A percentile compares a stretch with the other conserved stretches of the same genome.
Evolutionary conservation across 129 eudicot genomes (phyloP).

Genomic region (Helianthus annuus): HanXRQr2.0-SUNRISE NC_035437.2:111587630-111588129

Average conservation of each 20-base stretch:
- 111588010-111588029: not conserved
- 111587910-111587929: constrained; percentile 87
- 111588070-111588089: too few species aligned
- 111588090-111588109: too few species aligned
- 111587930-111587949: constrained; percentile 58
- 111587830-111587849: too few species aligned
- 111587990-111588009: not conserved
- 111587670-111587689: constrained; percentile 69
- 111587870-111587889: too few species aligned
- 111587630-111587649: constrained; percentile 45
- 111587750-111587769: constrained; percentile 34
- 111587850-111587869: too few species aligned
- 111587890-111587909: constrained; percentile 47
- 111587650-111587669: constrained; percentile 80
- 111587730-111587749: constrained; percentile 72
- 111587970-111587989: constrained; percentile 59
- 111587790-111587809: too few species aligned
- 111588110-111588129: too few species aligned
- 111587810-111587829: not conserved
- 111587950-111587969: constrained; percentile 50
- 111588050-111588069: too few species aligned
- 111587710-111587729: constrained; percentile 76
- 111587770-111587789: not conserved
- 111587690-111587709: constrained; percentile 60
- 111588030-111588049: not conserved